Evolutionary conservation across 805 yeast species (phyloP).

Genomic region (Spathaspora sp.): DNA sequence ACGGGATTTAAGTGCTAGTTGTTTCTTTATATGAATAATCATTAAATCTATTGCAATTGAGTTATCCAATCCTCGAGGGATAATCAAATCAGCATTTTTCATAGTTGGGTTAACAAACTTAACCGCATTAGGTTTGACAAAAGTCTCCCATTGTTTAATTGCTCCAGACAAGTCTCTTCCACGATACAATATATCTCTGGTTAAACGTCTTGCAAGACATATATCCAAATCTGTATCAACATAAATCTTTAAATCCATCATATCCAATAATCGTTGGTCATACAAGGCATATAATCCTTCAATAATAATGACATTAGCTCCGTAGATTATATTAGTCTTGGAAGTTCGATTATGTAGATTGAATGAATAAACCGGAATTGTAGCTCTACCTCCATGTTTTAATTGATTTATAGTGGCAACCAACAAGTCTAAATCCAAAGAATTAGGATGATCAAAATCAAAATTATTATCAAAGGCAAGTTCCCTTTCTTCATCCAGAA

Average conservation of each 20-base stretch:
- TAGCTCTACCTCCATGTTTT: slow-evolving; percentile 58
- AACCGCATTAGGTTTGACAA: slow-evolving; percentile 91
- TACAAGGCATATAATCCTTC: slow-evolving; percentile 89
- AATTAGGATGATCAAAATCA: slow-evolving; percentile 87
- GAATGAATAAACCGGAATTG: slow-evolving; percentile 53
- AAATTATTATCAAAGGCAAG: slow-evolving; percentile 66
- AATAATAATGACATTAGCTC: slow-evolving; percentile 87
- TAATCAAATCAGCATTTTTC: slow-evolving; percentile 76
- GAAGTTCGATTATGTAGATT: slow-evolving; percentile 65
- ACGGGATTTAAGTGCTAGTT: slow-evolving; percentile 59
- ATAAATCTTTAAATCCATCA: slow-evolving; percentile 84
- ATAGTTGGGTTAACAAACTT: slow-evolving; percentile 70
- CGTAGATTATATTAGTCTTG: slow-evolving; percentile 74
- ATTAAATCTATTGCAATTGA: slow-evolving; percentile 74
- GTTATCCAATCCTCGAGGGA: slow-evolving; percentile 91
- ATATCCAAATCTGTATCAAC: slow-evolving; percentile 94
- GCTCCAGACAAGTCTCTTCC: slow-evolving; percentile 84
- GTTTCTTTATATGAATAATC: slow-evolving; percentile 74
- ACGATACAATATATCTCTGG: slow-evolving; percentile 81
- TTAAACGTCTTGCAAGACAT: slow-evolving; percentile 83
- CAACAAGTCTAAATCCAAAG: slow-evolving; percentile 75
- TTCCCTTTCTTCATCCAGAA: slow-evolving; percentile 56
- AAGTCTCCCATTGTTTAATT: slow-evolving; percentile 82
- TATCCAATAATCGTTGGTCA: slow-evolving; percentile 60
- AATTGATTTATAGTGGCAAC: slow-evolving; percentile 59